Percentiles rank a stretch among this genome's conserved stretches.
Evolutionary conservation across 169 alveolate species (phyloP).

Genomic region (Plasmodium gaboni): DNA sequence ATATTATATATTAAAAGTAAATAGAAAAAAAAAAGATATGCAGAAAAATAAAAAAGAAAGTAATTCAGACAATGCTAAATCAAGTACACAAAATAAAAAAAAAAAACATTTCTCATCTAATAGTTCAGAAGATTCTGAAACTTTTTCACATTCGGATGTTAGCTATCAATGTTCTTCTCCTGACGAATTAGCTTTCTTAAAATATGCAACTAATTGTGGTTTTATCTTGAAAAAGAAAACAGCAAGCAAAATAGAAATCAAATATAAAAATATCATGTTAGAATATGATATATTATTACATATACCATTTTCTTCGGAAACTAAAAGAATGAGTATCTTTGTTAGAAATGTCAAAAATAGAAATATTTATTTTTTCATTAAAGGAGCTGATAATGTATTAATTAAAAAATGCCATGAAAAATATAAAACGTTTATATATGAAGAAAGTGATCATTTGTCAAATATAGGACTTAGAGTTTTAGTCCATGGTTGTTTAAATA

Average conservation of each 20-base stretch:
- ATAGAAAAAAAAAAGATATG: conserved; percentile 33
- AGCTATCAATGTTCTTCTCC: conserved; percentile 98
- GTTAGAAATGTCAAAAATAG: conserved; percentile 87
- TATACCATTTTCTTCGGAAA: conserved; percentile 97
- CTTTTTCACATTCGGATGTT: conserved; percentile 78
- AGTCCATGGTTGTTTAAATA: conserved; percentile 93
- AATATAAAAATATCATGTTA: conserved; percentile 74
- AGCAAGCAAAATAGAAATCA: conserved; percentile 87
- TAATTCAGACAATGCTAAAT: neutral
- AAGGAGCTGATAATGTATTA: conserved; percentile 97
- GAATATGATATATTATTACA: conserved; percentile 92
- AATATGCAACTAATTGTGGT: conserved; percentile 94
- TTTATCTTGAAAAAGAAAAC: conserved; percentile 92
- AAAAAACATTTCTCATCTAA: conserved; percentile 22
- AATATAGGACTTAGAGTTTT: conserved; percentile 96
- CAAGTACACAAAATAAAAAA: neutral
- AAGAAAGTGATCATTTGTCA: conserved; percentile 94
- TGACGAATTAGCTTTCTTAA: conserved; percentile 98
- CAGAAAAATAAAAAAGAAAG: conserved; percentile 22
- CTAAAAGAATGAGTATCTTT: conserved; percentile 98
- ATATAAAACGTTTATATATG: conserved; percentile 89
- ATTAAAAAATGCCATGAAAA: conserved; percentile 90
- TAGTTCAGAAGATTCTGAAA: conserved; percentile 67
- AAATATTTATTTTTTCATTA: conserved; percentile 85
- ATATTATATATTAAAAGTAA: conserved; percentile 75